Evolutionary conservation across 805 yeast genomes (phyloP).

Genomic region (Candida michaelii): DNA sequence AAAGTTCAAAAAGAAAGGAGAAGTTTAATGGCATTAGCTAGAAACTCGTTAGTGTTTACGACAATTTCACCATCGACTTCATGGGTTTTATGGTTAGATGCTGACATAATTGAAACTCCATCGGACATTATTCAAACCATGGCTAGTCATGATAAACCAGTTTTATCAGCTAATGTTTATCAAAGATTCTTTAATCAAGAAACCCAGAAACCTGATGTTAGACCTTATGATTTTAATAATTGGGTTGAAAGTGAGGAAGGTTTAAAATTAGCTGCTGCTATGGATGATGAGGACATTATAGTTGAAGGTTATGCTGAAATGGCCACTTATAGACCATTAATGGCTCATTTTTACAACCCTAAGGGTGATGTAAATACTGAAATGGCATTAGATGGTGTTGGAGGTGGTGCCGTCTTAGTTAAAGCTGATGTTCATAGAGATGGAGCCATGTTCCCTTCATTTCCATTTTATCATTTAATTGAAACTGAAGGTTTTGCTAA

Average conservation of each 20-base stretch:
- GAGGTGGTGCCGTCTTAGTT: constrained; percentile 94
- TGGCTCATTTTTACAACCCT: constrained; percentile 83
- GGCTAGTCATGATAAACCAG: constrained; percentile 80
- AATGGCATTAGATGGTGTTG: constrained; percentile 94
- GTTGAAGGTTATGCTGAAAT: constrained; percentile 93
- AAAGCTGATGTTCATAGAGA: constrained; percentile 98
- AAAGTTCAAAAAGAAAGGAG: constrained; percentile 86
- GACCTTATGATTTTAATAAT: constrained; percentile 95
- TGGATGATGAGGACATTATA: constrained; percentile 87
- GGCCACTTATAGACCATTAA: constrained; percentile 90
- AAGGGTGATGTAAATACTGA: constrained; percentile 62
- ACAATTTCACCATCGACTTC: constrained; percentile 85
- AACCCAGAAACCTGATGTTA: constrained; percentile 51
- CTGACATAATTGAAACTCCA: constrained; percentile 91
- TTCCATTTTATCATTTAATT: constrained; percentile 93
- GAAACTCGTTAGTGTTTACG: constrained; percentile 88
- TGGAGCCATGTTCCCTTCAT: constrained; percentile 99
- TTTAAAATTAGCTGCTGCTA: constrained; percentile 61
- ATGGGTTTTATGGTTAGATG: constrained; percentile 96
- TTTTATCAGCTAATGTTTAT: constrained; percentile 89
- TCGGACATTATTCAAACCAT: constrained; percentile 80
- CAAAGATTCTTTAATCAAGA: constrained; percentile 72
- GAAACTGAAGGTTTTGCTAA: constrained; percentile 99
- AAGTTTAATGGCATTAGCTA: constrained; percentile 86
- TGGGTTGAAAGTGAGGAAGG: constrained; percentile 91